Evolutionary conservation across 73 alveolate genomes (phyloP).

Genomic region (Tetrahymena malaccensis): DNA sequence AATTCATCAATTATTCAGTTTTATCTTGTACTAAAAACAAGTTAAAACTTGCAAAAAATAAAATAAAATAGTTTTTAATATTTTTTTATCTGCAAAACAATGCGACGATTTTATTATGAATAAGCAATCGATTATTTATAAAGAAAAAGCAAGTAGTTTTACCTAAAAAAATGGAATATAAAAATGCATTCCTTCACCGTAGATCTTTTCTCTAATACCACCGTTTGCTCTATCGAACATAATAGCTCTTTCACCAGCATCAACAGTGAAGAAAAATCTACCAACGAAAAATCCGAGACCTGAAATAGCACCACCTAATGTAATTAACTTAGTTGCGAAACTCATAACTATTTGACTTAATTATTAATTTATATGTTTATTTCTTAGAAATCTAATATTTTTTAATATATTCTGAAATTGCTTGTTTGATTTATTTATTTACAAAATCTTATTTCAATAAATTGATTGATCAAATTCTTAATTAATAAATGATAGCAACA

Average conservation of each 20-base stretch:
- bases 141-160: neutral
- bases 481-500: neutral
- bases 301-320: neutral
- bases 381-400: neutral
- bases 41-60: no score
- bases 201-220: conserved; percentile 54
- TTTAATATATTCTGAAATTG: neutral
- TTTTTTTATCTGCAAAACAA: no score
- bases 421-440: neutral
- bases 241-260: conserved; percentile 81
- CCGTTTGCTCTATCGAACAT: conserved; percentile 52
- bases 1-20: no score
- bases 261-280: conserved; percentile 60
- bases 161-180: conserved; percentile 57
- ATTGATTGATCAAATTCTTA: no score
- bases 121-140: no score
- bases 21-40: no score
- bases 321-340: neutral
- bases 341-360: neutral
- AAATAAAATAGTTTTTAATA: no score
- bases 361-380: no score
- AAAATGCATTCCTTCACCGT: conserved; percentile 82
- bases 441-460: neutral
- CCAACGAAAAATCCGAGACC: neutral
- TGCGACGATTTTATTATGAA: no score